Base-by-base conservation (phyloP, 768 basidiomycete genomes). In the Phanerochaete carnosa region DNA sequence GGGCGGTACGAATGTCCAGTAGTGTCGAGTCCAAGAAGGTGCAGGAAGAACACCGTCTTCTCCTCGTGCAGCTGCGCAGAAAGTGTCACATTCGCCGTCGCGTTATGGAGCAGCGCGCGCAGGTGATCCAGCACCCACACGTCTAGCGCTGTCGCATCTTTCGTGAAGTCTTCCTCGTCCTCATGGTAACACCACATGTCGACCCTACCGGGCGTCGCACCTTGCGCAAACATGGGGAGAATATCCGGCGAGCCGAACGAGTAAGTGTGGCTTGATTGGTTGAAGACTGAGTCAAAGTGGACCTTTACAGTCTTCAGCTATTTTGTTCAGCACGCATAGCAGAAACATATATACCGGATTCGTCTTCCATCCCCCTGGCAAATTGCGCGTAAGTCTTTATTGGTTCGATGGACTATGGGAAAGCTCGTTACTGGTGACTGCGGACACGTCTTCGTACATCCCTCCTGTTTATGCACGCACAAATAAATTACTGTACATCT, bases 201-300 rank as follows among this genome's bases (percentile, higher is more conserved):
- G 1, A 95, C 90, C 66, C 81, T 89, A 0, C 84, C 86, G 0
- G 83, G 82, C 0, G 79, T 78, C 0, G 91, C 89, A 19, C 90
- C 90, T n/a, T 83, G 79, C 8, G 84, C 76, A 66, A 95, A 95
- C 88, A 95, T 94, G 2, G 91, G 92, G 4, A 94, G 72, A 55
- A 95, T 95, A 70, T 95, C 93, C 0, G 93, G 93, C 1, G 89
- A 90, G 0, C 93, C 93, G 61, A 95, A 94, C 1, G 90, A 88
- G 69, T 85, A 95, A 0, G 91, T 91, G 23, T 80, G 76, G 39
- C 79, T 82, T 2, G 91, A 92, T 66, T 86, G 88, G 67, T 94
- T 95, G 72, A 95, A 92, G 15, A 94, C 85, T 1, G 91, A 92
- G 71, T 95, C 92, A 69, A 95, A 94, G 66, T 92, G 84, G 53